A percentile compares a stretch with the other conserved stretches of the same genome.
Evolutionary conservation across 1,284 basidiomycete genomes (phyloP).

Genomic region (Irpex sp.): DNA sequence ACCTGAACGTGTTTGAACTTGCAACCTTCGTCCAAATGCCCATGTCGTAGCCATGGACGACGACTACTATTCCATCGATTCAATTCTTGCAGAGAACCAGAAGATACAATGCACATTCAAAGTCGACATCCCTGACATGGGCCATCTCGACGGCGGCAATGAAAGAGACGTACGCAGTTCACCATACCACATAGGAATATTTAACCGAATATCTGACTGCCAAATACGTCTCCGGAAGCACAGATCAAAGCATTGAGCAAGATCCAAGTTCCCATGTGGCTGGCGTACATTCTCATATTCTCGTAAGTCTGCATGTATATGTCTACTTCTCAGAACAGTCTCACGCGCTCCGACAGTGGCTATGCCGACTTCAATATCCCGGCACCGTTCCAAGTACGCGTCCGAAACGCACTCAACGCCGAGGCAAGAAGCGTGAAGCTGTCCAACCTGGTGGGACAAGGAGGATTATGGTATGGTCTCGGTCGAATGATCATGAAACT

Average conservation of each 20-base stretch:
- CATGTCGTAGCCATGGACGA: slow-evolving; percentile 54
- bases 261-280: slow-evolving; percentile 80
- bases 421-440: slow-evolving; percentile 78
- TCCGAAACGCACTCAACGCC: slow-evolving; percentile 80
- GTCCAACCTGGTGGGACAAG: slow-evolving; percentile 76
- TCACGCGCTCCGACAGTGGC: slow-evolving; percentile 41
- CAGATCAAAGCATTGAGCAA: slow-evolving; percentile 74
- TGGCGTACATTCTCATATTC: slow-evolving; percentile 76
- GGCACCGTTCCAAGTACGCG: slow-evolving; percentile 64
- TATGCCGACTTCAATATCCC: slow-evolving; percentile 86
- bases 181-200: background rate
- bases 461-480: slow-evolving; percentile 86
- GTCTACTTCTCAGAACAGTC: too few relatives aligned
- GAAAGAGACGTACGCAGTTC: slow-evolving; percentile 64
- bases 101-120: slow-evolving; percentile 90
- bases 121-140: slow-evolving; percentile 78
- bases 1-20: background rate
- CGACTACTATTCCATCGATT: slow-evolving; percentile 84
- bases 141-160: slow-evolving; percentile 79
- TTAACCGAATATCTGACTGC: background rate
- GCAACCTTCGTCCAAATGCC: background rate
- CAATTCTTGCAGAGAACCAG: slow-evolving; percentile 88
- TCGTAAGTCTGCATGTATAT: slow-evolving; percentile 48
- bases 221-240: slow-evolving; percentile 1
- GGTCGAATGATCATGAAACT: slow-evolving; percentile 78